Conservation (phyloP, 2,329 filamentous ascomycete genomes). For the Massarina eburnea region DNA sequence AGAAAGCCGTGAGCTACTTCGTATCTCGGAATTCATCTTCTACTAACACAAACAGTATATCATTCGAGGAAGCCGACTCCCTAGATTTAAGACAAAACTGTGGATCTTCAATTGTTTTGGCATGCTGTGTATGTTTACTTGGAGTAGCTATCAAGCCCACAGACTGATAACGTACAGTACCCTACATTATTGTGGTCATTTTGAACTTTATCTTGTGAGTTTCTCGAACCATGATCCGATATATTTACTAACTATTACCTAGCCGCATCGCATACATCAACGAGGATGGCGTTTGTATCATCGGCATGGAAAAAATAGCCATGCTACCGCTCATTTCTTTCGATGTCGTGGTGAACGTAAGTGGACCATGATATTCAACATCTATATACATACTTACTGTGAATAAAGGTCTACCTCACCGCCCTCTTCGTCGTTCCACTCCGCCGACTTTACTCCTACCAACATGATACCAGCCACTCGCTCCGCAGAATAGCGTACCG, state of each 20-base stretch:
- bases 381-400: conserved; percentile 2
- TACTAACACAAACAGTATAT: conserved; percentile 50
- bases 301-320: conserved; percentile 61
- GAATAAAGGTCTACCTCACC: conserved; percentile 58
- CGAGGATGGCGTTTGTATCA: conserved; percentile 57
- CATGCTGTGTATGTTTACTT: conserved; percentile 49
- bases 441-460: conserved; percentile 59
- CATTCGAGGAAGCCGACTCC: conserved; percentile 56
- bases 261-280: conserved; percentile 61
- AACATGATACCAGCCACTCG: conserved; percentile 47
- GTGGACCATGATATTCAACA: conserved; percentile 3
- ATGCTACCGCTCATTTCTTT: conserved; percentile 65
- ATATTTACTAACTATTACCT: conserved; percentile 2
- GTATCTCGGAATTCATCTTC: too few relatives aligned
- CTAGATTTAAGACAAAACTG: conserved; percentile 58
- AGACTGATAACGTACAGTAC: conserved; percentile 18
- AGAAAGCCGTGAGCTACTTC: conserved; percentile 59
- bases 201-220: conserved; percentile 64
- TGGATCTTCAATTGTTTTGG: conserved; percentile 64
- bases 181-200: conserved; percentile 49
- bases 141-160: not conserved
- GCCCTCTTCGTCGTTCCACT: conserved; percentile 64
- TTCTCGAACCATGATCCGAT: not conserved
- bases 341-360: conserved; percentile 61
- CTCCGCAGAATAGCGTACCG: conserved; percentile 58